Base-by-base conservation (phyloP, 805 yeast species). In the Nakazawaea peltata region DNA sequence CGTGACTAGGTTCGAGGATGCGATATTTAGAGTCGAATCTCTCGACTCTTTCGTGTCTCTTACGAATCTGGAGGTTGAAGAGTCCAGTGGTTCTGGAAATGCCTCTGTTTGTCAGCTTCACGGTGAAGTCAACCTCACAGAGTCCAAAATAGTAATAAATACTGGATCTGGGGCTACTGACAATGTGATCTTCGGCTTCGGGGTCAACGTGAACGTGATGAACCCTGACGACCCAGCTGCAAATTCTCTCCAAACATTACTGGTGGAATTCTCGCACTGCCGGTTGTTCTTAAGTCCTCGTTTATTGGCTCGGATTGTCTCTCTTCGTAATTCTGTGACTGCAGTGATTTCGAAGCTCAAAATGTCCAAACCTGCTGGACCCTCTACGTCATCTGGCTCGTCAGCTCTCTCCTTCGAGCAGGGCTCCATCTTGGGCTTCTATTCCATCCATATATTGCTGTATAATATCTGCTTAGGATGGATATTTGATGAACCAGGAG, bases 401-500 rank as follows among this genome's bases (percentile, higher is more conserved):
- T n/a, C n/a, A n/a, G n/a, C n/a, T n/a, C n/a, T n/a, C n/a, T n/a
- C n/a, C n/a, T n/a, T n/a, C 5, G n/a, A 27, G 7, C 30, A 11
- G 10, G 47, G 43, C 18, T 33, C 45, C 0, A 37, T 54, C 25
- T 39, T 58, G 32, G 54, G 54, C n/a, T 61, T 66, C 41, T 67
- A 65, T 31, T 63, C 84, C 0, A 57, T 81, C 21, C 81, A 74
- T 32, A 62, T 81, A 17, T 51, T 77, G 5, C 71, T 85, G 0
- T 70, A 77, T 44, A 72, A 80, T 43, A 63, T 82, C 40, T 81
- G 94, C 42, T 40, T 81, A 23, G 94, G 95, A 0, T 85, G 95
- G 87, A 51, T 81, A 4, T 81, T 81, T 49, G 77, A 71, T n/a
- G 51, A 49, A 12, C 47, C 48, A 5, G 53, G 53, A 4, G 50